phyloP scores from a whole-genome alignment of 2,329 filamentous ascomycete species.

The Colletotrichum theobromicola region DNA sequence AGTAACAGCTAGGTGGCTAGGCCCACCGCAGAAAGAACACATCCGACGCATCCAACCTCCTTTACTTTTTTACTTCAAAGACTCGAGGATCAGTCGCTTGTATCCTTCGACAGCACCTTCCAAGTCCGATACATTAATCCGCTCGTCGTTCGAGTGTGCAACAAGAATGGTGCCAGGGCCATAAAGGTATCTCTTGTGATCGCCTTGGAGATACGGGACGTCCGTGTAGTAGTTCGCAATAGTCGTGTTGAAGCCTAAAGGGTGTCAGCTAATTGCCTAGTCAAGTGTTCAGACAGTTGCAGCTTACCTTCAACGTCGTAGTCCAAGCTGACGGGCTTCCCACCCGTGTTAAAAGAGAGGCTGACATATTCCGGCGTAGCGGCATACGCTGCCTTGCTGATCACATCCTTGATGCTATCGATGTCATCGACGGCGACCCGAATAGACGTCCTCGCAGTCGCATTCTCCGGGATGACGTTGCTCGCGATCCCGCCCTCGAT shows the following conservation, averaged over 20 bases:
- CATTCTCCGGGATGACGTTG: constrained; percentile 85
- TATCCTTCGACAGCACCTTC: constrained; percentile 82
- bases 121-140: constrained; percentile 75
- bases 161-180: constrained; percentile 80
- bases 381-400: constrained; percentile 58
- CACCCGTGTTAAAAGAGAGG: constrained; percentile 68
- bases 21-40: too few relatives aligned
- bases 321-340: constrained; percentile 78
- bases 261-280: constrained; percentile 11
- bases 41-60: not conserved
- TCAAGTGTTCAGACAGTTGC: fast-evolving
- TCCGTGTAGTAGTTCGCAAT: constrained; percentile 95
- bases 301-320: constrained; percentile 76
- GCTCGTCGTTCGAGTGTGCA: constrained; percentile 85
- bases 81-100: constrained; percentile 69
- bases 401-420: constrained; percentile 55
- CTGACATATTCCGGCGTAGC: constrained; percentile 64
- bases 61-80: constrained; percentile 36
- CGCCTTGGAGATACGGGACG: constrained; percentile 75
- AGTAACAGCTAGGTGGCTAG: too few relatives aligned
- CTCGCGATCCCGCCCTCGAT: constrained; percentile 82
- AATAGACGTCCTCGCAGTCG: constrained; percentile 70
- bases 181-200: constrained; percentile 71
- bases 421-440: constrained; percentile 79
- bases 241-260: constrained; percentile 73